Percentiles rank a stretch among this genome's conserved stretches.
phyloP scores from a whole-genome alignment of 2,329 filamentous ascomycete genomes.

The Ceratocystiopsis sp. region DNA sequence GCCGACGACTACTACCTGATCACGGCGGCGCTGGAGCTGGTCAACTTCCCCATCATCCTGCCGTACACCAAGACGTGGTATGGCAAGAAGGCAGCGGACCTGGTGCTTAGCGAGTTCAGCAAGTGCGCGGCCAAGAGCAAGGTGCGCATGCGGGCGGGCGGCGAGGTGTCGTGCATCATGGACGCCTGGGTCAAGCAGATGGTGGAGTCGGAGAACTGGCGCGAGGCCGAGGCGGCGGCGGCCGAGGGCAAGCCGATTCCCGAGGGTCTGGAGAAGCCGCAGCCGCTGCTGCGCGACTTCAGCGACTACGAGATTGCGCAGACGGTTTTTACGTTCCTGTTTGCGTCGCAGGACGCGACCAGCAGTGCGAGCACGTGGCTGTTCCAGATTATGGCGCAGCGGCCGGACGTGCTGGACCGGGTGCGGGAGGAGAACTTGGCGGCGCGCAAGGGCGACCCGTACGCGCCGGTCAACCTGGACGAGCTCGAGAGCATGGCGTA shows the following conservation, averaged over 20 bases:
- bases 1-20: constrained; percentile 95
- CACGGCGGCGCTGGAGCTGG: constrained; percentile 84
- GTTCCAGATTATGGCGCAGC: constrained; percentile 85
- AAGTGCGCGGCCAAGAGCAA: constrained; percentile 90
- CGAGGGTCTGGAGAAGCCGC: constrained; percentile 61
- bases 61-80: constrained; percentile 95
- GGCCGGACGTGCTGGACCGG: constrained; percentile 79
- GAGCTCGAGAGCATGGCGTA: constrained; percentile 78
- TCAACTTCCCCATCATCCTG: constrained; percentile 95
- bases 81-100: constrained; percentile 86
- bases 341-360: constrained; percentile 93
- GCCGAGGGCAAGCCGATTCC: constrained; percentile 50
- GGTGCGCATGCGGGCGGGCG: constrained; percentile 77
- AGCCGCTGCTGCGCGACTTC: constrained; percentile 70
- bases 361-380: constrained; percentile 88
- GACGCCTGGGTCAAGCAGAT: constrained; percentile 86
- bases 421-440: constrained; percentile 80
- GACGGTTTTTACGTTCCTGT: constrained; percentile 91
- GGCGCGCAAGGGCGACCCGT: constrained; percentile 56
- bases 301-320: constrained; percentile 81
- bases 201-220: constrained; percentile 69
- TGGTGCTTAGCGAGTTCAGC: constrained; percentile 77
- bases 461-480: constrained; percentile 60
- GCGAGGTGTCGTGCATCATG: constrained; percentile 80
- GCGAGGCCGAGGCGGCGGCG: constrained; percentile 55